A percentile compares a stretch with the other conserved stretches of the same genome.
These are phyloP conservation scores for Kokia cookei DNA, from an alignment of 441 rosid genomes.

Conservation along the genomic window DNA sequence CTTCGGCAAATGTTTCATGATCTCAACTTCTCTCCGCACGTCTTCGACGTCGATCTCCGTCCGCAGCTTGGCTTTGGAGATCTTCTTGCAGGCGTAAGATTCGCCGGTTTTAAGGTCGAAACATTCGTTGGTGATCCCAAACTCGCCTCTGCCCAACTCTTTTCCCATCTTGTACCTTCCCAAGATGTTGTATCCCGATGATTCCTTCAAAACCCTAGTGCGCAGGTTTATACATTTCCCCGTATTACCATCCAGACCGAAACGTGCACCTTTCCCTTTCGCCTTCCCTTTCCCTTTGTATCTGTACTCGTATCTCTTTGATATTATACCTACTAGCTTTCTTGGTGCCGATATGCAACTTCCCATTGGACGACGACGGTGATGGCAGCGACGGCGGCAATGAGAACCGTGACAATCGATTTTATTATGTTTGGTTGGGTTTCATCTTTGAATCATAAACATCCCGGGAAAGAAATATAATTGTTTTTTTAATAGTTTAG, in stretches of 20 bases:
- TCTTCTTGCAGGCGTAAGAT: conserved; percentile 71
- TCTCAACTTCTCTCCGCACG: conserved; percentile 85
- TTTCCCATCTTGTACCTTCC: conserved; percentile 47
- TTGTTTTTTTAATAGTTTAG: not conserved
- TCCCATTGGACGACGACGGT: conserved; percentile 47
- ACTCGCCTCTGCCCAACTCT: conserved; percentile 85
- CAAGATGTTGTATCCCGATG: conserved; percentile 34
- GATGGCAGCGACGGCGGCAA: not conserved
- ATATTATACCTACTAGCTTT: conserved; percentile 23
- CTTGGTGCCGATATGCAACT: conserved; percentile 58
- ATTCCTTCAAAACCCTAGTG: conserved; percentile 36
- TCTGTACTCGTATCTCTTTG: not conserved
- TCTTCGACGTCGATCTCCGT: conserved; percentile 84
- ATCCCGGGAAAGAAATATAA: not conserved
- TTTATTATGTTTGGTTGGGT: conserved; percentile 5
- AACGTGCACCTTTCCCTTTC: not conserved
- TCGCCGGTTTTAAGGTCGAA: conserved; percentile 34
- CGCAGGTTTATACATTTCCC: not conserved
- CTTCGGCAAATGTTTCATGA: conserved; percentile 70
- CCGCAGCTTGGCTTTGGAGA: conserved; percentile 70
- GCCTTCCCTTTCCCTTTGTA: not conserved
- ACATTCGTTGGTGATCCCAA: conserved; percentile 71
- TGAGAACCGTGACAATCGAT: not conserved
- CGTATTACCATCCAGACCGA: not conserved
- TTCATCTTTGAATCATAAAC: conserved; percentile 5